Evolutionary conservation across 2,329 filamentous ascomycete species (phyloP), one percentile per base, ranked within the genome.

Genomic region (Stagonosporopsis vannaccii): DNA sequence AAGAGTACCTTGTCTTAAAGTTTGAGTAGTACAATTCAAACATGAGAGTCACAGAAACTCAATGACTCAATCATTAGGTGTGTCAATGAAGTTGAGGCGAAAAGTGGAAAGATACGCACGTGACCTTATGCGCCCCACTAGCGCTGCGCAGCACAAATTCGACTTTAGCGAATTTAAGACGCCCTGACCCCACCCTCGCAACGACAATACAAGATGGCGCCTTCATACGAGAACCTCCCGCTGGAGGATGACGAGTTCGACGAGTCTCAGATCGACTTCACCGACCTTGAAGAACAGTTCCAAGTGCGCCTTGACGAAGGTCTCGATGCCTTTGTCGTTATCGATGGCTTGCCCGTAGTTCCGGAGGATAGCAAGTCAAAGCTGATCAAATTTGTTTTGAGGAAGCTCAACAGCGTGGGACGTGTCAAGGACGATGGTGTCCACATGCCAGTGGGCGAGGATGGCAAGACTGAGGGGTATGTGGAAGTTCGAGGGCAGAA

Each of bases 261-360:
- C 76, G 90, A 95, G 80, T 90, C 93, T 75, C 92, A 97, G 77
- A 90, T 98, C 78, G 94, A 98, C 77, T 92, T 96, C 77, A 94
- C 91, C 69, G 94, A 99, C 80, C 85, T 99, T 67, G 87, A 89
- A 77, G 93, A 96, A 78, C 92, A 96, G 79, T 97, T 93, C 77
- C 92, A 98, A 80, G 93, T 98, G 61, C 91, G 94, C 76, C 84
- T 98, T 65, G 95, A 99, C 78, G 91, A 96, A 78, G 95, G 95
- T 56, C 90, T 97, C 71, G 95, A 99, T 77, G 90, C 92, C 63
- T 99, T 99, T 74, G 90, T 99, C 64, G 93, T 98, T 61, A 86
- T 98, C 75, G 95, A 99, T 78, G 95, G 95, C 65, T 87, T 99
- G 39, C 95, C 95, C 65, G 82, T 90, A 63, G 94, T 99, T 63